Evolutionary conservation across 306 rosid species (phyloP).

Genomic region (Begonia peltatifolia): DNA sequence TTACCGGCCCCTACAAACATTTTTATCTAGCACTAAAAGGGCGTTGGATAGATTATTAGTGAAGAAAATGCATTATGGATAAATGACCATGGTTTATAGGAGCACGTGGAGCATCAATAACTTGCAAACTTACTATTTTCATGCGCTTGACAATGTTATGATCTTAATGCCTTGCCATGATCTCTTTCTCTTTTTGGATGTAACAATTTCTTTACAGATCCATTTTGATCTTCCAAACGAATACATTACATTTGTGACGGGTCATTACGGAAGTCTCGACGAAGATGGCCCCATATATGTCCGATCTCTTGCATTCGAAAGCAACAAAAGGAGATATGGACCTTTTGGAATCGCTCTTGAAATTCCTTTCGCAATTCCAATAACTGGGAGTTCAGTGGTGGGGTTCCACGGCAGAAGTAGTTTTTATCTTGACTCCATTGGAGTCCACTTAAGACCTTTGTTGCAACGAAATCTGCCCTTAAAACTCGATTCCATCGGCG

Average conservation of each 20-base stretch:
- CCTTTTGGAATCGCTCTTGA: background rate
- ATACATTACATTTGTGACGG: background rate
- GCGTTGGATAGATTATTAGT: no score
- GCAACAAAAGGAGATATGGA: background rate
- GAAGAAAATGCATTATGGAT: no score
- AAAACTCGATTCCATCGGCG: background rate
- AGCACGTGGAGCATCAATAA: no score
- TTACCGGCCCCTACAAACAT: no score
- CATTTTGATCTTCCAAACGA: background rate
- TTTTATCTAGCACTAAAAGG: no score
- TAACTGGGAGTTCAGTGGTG: constrained; percentile 4
- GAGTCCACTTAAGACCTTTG: constrained; percentile 5
- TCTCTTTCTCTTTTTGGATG: background rate
- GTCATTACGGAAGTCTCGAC: background rate
- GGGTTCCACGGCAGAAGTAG: constrained; percentile 19
- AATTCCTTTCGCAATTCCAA: background rate
- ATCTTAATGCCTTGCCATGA: no score
- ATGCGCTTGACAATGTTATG: no score
- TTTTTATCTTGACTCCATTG: constrained; percentile 7
- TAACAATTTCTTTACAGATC: background rate
- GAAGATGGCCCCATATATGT: background rate
- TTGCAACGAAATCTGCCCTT: background rate
- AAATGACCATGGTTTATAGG: no score
- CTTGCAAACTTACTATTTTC: no score
- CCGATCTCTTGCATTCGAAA: background rate